A percentile compares a stretch with the other conserved stretches of the same genome.
These are phyloP conservation scores for Pichia californica DNA, from an alignment of 805 yeast genomes.

Conservation along the genomic window DNA sequence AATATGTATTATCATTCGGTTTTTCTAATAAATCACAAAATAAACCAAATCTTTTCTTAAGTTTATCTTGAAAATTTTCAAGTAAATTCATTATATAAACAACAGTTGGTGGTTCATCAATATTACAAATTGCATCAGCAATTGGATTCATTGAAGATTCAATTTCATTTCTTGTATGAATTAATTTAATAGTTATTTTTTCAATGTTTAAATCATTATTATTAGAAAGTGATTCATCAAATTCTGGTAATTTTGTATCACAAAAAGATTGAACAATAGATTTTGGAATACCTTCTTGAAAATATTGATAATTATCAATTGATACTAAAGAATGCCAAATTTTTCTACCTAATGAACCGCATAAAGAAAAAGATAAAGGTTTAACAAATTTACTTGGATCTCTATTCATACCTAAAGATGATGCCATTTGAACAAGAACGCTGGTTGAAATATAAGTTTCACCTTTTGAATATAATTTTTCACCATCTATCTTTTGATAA, in stretches of 20 bases:
- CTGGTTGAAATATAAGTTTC: constrained; percentile 50
- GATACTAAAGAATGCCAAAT: constrained; percentile 49
- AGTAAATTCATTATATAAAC: constrained; percentile 31
- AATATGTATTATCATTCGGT: constrained; percentile 14
- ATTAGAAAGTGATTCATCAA: constrained; percentile 31
- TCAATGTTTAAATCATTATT: constrained; percentile 36
- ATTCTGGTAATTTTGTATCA: constrained; percentile 47
- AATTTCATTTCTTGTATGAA: constrained; percentile 26
- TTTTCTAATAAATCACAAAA: constrained; percentile 22
- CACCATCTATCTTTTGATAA: constrained; percentile 33
- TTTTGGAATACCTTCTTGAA: constrained; percentile 42
- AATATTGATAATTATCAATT: constrained; percentile 39
- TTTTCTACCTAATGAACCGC: constrained; percentile 35
- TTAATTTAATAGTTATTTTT: constrained; percentile 30
- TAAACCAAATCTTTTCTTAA: constrained; percentile 28
- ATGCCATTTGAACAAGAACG: constrained; percentile 57
- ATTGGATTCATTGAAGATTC: constrained; percentile 29
- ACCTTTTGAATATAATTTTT: constrained; percentile 49
- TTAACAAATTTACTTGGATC: neutral
- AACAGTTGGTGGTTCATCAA: constrained; percentile 34
- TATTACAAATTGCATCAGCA: constrained; percentile 33
- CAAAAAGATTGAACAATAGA: constrained; percentile 34
- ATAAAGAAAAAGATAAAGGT: neutral
- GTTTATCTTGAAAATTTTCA: constrained; percentile 31
- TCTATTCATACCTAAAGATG: constrained; percentile 43